Conservation (phyloP, 225 moss, liverwort and hornwort genomes). For the Physcomitrellopsis africana region DNA sequence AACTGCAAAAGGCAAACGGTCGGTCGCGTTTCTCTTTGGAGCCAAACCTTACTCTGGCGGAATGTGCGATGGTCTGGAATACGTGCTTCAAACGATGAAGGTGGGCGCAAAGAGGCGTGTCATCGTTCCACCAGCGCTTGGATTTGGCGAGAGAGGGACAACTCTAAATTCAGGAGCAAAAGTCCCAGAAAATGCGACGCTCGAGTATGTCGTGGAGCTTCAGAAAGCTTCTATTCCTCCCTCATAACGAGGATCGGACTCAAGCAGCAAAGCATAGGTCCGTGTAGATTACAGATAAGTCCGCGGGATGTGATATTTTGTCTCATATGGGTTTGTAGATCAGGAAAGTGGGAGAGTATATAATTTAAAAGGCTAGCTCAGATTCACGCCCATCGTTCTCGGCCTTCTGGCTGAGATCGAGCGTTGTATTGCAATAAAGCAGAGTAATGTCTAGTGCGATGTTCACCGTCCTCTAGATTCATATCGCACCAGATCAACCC, state of each 20-base stretch:
- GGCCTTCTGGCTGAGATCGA: too few species aligned
- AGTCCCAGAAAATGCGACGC: conserved; percentile 63
- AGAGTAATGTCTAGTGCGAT: too few species aligned
- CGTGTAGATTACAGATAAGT: too few species aligned
- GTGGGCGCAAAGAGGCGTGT: conserved; percentile 82
- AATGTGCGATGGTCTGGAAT: conserved; percentile 86
- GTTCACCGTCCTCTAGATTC: too few species aligned
- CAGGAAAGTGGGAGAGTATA: too few species aligned
- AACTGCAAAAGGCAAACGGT: conserved; percentile 48
- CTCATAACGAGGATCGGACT: conserved; percentile 38
- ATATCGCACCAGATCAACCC: too few species aligned
- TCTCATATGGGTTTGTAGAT: too few species aligned
- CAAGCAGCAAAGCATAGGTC: not conserved
- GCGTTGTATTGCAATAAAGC: too few species aligned
- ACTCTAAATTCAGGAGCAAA: conserved; percentile 54
- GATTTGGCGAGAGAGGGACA: conserved; percentile 79
- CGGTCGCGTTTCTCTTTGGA: conserved; percentile 83
- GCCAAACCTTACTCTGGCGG: conserved; percentile 75
- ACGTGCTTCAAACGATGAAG: conserved; percentile 68
- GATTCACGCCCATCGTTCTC: too few species aligned
- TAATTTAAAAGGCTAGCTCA: too few species aligned
- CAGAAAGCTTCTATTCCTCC: conserved; percentile 86
- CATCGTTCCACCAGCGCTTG: conserved; percentile 69
- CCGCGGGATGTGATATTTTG: too few species aligned
- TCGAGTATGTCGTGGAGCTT: conserved; percentile 81